Conservation (phyloP, 2,329 filamentous ascomycete genomes). For the Fusarium sulawesiense region DNA sequence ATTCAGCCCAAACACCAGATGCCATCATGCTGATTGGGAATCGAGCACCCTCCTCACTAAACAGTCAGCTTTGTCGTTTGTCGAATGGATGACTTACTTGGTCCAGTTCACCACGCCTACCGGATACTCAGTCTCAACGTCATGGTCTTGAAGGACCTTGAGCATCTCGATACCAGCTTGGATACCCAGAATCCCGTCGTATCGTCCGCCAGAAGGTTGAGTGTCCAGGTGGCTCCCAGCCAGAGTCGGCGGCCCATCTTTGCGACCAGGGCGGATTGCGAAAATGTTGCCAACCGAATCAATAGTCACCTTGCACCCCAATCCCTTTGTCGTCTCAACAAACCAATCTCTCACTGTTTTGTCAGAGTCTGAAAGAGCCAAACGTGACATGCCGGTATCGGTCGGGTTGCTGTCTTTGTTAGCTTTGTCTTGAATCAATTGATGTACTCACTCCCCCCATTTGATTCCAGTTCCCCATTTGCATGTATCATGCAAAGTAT, state of each 20-base stretch:
- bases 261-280: slow-evolving; percentile 73
- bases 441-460: slow-evolving; percentile 38
- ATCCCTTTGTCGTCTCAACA: slow-evolving; percentile 66
- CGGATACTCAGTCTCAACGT: slow-evolving; percentile 75
- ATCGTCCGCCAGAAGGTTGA: slow-evolving; percentile 73
- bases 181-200: slow-evolving; percentile 83
- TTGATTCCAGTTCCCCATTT: slow-evolving; percentile 32
- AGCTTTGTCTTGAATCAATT: accelerated
- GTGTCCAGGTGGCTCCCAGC: slow-evolving; percentile 78
- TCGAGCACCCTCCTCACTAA: slow-evolving; percentile 81
- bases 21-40: slow-evolving; percentile 81
- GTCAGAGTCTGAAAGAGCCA: slow-evolving; percentile 77
- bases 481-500: slow-evolving; percentile 41
- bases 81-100: slow-evolving; percentile 57
- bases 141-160: slow-evolving; percentile 72
- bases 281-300: slow-evolving; percentile 88
- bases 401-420: slow-evolving; percentile 40
- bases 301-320: slow-evolving; percentile 75
- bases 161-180: slow-evolving; percentile 79
- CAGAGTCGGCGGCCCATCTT: slow-evolving; percentile 71
- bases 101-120: slow-evolving; percentile 84
- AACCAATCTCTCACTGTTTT: slow-evolving; percentile 82
- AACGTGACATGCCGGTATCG: slow-evolving; percentile 81
- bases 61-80: neutral
- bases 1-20: slow-evolving; percentile 82